Base-by-base conservation (phyloP, 2,329 filamentous ascomycete species). In the Aspergillus floridensis region DNA sequence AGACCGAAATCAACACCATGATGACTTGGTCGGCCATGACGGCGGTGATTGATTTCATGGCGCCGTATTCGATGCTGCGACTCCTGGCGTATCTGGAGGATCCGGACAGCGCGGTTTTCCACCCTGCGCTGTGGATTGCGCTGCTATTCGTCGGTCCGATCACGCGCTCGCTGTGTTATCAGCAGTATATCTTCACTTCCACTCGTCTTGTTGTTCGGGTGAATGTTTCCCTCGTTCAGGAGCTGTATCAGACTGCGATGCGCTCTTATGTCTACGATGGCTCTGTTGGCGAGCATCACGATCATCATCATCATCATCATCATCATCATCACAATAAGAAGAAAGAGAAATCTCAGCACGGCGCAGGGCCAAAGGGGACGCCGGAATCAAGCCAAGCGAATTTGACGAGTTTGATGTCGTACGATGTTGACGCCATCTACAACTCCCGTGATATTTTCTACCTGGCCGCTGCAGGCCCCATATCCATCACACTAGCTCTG, bases 131-230 rank as follows among this genome's bases (percentile, higher is more conserved):
- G 49, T 86, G 84, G 84, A 71, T 86, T 8, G 61, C 80, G 2
- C 75, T 86, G 35, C 75, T 86, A 60, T 85, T 85, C 58, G 56
- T 79, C 41, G 84, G 84, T 0, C 82, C 82, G 1, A 64, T 80
- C 46, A 67, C 72, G 3, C 79, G 81, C 14, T 83, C 84, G 2
- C 63, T 85, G 48, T 70, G 77, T 56, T 84, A 81, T 62, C 83
- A 86, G 66, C 82, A 83, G 63, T 86, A 86, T 67, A 77, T 86
- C 35, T 86, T 86, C 64, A 82, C 75, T 2, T 82, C 82, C 6
- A 86, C 84, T 2, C 77, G 82, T n/a, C 70, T 86, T 48, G 72
- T 85, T 35, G 82, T 86, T 38, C 81, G 84, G 26, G 72, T 85
- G 57, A 85, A 84, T 65, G 79, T 83, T 29, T 82, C 80, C 29